These are phyloP conservation scores for Hydnum rufescens DNA, from an alignment of 768 basidiomycete species.

Conservation along the genomic window DNA sequence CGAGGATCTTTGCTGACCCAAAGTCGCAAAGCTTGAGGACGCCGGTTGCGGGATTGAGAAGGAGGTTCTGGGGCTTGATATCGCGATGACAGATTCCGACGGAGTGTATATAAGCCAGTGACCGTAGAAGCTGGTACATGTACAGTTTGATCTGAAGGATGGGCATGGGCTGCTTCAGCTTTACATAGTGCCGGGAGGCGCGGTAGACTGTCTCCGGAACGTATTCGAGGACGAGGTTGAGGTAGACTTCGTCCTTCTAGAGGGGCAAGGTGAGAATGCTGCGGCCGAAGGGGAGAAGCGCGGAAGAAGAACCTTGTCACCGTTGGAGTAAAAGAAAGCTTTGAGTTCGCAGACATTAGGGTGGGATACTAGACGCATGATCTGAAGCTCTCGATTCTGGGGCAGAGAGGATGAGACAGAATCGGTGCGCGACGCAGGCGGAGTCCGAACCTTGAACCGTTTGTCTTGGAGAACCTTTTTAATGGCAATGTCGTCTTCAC, in stretches of 20 bases:
- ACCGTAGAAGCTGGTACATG: constrained; percentile 98
- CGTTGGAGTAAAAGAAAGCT: constrained; percentile 98
- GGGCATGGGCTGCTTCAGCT: constrained; percentile 99
- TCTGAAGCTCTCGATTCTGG: constrained; percentile 97
- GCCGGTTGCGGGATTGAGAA: constrained; percentile 92
- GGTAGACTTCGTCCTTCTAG: constrained; percentile 98
- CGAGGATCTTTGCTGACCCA: constrained; percentile 95
- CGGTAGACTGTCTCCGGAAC: constrained; percentile 99
- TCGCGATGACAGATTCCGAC: constrained; percentile 99
- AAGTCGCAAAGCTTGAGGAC: constrained; percentile 98
- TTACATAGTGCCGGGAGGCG: constrained; percentile 95
- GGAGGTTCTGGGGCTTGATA: constrained; percentile 98
- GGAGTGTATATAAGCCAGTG: constrained; percentile 96
- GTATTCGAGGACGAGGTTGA: constrained; percentile 97
- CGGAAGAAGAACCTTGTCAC: constrained; percentile 65
- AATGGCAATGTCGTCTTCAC: constrained; percentile 84
- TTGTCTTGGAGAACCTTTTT: constrained; percentile 99
- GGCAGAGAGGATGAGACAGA: not conserved
- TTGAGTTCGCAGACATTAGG: constrained; percentile 96
- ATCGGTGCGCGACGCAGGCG: not conserved
- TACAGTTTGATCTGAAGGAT: constrained; percentile 99
- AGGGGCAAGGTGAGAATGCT: constrained; percentile 2
- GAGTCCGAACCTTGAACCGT: constrained; percentile 84
- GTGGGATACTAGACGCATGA: constrained; percentile 92
- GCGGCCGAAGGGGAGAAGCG: not conserved